A percentile compares a stretch with the other conserved stretches of the same genome.
phyloP scores from a whole-genome alignment of 495 filamentous ascomycete genomes.

The Rhizodiscina lignyota region DNA sequence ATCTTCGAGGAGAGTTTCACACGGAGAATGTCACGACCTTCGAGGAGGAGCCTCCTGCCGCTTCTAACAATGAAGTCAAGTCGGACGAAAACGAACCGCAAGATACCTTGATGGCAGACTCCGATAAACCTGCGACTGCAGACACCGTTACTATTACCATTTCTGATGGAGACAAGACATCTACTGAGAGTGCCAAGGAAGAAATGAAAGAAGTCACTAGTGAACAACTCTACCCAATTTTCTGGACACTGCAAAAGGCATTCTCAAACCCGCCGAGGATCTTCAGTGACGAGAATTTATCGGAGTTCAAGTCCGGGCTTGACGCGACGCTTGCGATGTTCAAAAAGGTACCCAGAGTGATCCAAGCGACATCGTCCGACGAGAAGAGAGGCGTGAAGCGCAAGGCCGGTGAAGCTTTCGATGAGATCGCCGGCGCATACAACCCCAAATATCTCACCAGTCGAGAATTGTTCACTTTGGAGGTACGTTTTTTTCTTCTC shows the following conservation, averaged over 20 bases:
- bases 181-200: neutral
- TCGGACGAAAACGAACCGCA: conserved; percentile 22
- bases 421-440: conserved; percentile 55
- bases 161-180: conserved; percentile 3
- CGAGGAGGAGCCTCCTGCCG: conserved; percentile 36
- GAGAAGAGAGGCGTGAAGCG: conserved; percentile 48
- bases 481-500: conserved; percentile 35
- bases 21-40: conserved; percentile 85
- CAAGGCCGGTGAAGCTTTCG: conserved; percentile 41
- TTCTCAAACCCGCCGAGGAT: conserved; percentile 81
- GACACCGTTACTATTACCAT: neutral
- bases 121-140: conserved; percentile 13
- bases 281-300: conserved; percentile 53
- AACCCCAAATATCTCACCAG: conserved; percentile 97
- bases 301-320: conserved; percentile 60
- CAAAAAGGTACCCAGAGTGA: conserved; percentile 57
- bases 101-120: conserved; percentile 7
- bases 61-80: conserved; percentile 30
- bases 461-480: conserved; percentile 83
- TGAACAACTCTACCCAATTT: conserved; percentile 70
- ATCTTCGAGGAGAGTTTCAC: conserved; percentile 90
- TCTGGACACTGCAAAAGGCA: conserved; percentile 81
- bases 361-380: conserved; percentile 37
- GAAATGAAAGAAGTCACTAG: conserved; percentile 34
- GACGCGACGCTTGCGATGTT: conserved; percentile 68